Conservation (phyloP, 805 yeast species). For the Candida sakaeoensis region DNA sequence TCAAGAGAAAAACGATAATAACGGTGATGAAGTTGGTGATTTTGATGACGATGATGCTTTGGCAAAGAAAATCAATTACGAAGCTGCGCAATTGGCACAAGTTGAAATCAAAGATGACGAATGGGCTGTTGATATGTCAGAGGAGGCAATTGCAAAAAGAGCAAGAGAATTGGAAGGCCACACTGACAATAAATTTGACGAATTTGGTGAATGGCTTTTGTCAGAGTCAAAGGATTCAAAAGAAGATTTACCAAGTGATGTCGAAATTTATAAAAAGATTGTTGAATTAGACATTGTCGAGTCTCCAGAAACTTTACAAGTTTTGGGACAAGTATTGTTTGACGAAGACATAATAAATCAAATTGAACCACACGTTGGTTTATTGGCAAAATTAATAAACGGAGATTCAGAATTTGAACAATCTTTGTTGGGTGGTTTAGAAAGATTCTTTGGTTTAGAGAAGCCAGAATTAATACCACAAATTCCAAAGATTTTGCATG, state of each 20-base stretch:
- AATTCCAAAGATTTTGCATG: constrained; percentile 79
- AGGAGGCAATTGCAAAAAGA: constrained; percentile 91
- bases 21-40: constrained; percentile 20
- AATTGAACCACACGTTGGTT: constrained; percentile 73
- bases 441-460: constrained; percentile 83
- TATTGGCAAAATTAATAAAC: constrained; percentile 72
- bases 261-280: constrained; percentile 90
- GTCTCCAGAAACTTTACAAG: constrained; percentile 79
- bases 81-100: constrained; percentile 59
- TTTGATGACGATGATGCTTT: constrained; percentile 69
- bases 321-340: constrained; percentile 86
- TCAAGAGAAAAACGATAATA: constrained; percentile 28
- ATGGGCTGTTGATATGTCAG: constrained; percentile 97
- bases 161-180: constrained; percentile 80
- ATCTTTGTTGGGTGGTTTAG: constrained; percentile 93
- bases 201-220: constrained; percentile 88
- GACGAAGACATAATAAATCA: constrained; percentile 72
- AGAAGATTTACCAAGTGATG: constrained; percentile 68
- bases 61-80: constrained; percentile 77
- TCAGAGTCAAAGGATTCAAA: constrained; percentile 48
- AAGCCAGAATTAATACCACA: constrained; percentile 63
- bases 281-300: constrained; percentile 69
- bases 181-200: constrained; percentile 54
- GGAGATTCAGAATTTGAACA: constrained; percentile 66
- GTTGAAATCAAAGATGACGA: constrained; percentile 81